These are phyloP conservation scores for Fraxinus anomala DNA, from an alignment of 257 asterid genomes.

Conservation along the genomic window DNA sequence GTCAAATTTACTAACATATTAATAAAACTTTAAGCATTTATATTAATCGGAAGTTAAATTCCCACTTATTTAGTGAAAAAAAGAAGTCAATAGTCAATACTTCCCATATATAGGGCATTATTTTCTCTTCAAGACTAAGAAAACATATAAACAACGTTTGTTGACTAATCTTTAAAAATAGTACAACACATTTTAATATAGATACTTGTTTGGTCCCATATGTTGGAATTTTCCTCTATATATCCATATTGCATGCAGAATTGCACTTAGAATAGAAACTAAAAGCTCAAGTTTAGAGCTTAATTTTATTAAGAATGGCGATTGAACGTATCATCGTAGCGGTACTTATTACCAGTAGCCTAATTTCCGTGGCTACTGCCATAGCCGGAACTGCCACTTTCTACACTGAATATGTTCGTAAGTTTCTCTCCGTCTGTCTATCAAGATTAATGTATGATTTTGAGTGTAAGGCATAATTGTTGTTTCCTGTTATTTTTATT, in stretches of 20 bases:
- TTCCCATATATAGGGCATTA: no score
- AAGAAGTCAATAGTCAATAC: no score
- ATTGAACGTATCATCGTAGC: background rate
- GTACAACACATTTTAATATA: no score
- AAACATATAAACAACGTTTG: background rate
- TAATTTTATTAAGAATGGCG: background rate
- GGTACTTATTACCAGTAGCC: slow-evolving; percentile 22
- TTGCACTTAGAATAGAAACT: background rate
- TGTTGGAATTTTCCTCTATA: no score
- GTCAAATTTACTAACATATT: background rate
- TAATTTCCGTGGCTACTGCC: slow-evolving; percentile 33
- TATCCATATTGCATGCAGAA: background rate
- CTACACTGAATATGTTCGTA: slow-evolving; percentile 44
- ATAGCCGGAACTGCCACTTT: slow-evolving; percentile 47
- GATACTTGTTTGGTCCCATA: no score
- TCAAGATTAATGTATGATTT: background rate
- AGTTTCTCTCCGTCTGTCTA: background rate
- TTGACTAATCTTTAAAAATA: no score
- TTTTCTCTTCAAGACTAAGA: no score
- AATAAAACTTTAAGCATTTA: no score
- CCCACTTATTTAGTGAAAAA: background rate
- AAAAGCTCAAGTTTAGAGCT: background rate
- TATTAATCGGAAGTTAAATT: background rate
- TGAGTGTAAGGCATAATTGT: no score
- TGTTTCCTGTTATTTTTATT: no score